Evolutionary conservation across 164 flowering plant genomes (phyloP).

Genomic region (Litsea cubeba): DNA sequence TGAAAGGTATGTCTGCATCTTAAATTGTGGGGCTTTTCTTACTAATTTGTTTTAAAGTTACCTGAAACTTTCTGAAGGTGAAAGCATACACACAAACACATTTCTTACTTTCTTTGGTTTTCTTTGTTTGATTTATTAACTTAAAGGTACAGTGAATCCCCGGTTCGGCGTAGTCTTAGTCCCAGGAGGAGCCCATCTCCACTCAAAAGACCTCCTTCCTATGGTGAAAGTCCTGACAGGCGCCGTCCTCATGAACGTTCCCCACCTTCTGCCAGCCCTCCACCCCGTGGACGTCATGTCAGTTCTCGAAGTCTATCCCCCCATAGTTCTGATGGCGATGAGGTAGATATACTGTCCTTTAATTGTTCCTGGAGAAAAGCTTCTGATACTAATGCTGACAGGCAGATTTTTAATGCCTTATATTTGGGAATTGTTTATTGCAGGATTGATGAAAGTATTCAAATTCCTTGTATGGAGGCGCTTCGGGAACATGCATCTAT

Average conservation of each 20-base stretch:
- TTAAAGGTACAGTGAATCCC: slow-evolving; percentile 23
- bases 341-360: background rate
- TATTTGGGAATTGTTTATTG: slow-evolving; percentile 9
- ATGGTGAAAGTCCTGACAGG: slow-evolving; percentile 44
- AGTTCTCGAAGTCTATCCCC: slow-evolving; percentile 62
- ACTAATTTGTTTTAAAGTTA: background rate
- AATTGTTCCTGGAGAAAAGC: too few species aligned
- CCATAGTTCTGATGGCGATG: slow-evolving; percentile 52
- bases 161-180: slow-evolving; percentile 26
- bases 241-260: slow-evolving; percentile 36
- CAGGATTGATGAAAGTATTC: slow-evolving; percentile 30
- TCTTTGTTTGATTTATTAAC: background rate
- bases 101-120: too few species aligned
- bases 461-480: background rate
- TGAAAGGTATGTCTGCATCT: slow-evolving; percentile 39
- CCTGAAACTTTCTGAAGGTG: too few species aligned
- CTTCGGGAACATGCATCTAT: background rate
- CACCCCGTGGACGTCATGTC: slow-evolving; percentile 46
- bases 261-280: slow-evolving; percentile 43
- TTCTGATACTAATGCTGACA: background rate
- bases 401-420: background rate
- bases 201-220: slow-evolving; percentile 28
- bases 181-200: slow-evolving; percentile 54
- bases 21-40: background rate
- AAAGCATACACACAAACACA: too few species aligned